Percentiles rank a stretch among this genome's conserved stretches.
Conservation (phyloP, 805 yeast species). For the Starmera quercuum region DNA sequence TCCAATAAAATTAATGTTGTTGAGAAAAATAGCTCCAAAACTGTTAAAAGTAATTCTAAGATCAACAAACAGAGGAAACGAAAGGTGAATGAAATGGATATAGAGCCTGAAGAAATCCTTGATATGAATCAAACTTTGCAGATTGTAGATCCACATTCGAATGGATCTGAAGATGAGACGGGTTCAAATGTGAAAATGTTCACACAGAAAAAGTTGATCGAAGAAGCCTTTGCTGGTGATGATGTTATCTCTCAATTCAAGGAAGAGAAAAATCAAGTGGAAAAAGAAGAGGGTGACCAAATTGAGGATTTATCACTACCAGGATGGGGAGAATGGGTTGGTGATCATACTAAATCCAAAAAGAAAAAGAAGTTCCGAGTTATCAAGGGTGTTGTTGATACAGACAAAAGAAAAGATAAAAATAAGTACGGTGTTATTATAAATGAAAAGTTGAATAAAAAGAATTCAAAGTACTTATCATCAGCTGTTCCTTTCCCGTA, state of each 20-base stretch:
- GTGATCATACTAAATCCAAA: slow-evolving; percentile 41
- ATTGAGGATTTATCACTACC: slow-evolving; percentile 82
- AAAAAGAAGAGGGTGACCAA: slow-evolving; percentile 77
- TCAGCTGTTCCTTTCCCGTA: slow-evolving; percentile 91
- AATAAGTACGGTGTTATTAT: slow-evolving; percentile 75
- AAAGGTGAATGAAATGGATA: slow-evolving; percentile 21
- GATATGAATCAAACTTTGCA: slow-evolving; percentile 49
- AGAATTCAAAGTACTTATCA: slow-evolving; percentile 78
- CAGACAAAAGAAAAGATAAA: slow-evolving; percentile 72
- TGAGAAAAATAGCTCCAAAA: slow-evolving; percentile 41
- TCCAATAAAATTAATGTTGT: slow-evolving; percentile 40
- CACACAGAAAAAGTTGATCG: slow-evolving; percentile 73
- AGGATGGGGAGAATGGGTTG: slow-evolving; percentile 99
- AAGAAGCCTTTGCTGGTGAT: slow-evolving; percentile 96
- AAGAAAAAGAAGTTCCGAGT: slow-evolving; percentile 62
- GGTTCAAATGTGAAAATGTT: slow-evolving; percentile 50
- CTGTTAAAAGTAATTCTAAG: slow-evolving; percentile 34
- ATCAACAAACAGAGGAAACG: slow-evolving; percentile 23
- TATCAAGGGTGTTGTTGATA: slow-evolving; percentile 66
- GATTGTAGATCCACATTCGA: slow-evolving; percentile 39
- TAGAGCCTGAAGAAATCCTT: slow-evolving; percentile 30
- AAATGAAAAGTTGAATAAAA: slow-evolving; percentile 81
- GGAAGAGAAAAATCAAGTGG: slow-evolving; percentile 60
- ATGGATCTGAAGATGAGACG: slow-evolving; percentile 30
- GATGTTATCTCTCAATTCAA: slow-evolving; percentile 78